These are phyloP conservation scores for Tagetes patula DNA, from an alignment of 129 eudicot genomes.

Conservation along the genomic window DNA sequence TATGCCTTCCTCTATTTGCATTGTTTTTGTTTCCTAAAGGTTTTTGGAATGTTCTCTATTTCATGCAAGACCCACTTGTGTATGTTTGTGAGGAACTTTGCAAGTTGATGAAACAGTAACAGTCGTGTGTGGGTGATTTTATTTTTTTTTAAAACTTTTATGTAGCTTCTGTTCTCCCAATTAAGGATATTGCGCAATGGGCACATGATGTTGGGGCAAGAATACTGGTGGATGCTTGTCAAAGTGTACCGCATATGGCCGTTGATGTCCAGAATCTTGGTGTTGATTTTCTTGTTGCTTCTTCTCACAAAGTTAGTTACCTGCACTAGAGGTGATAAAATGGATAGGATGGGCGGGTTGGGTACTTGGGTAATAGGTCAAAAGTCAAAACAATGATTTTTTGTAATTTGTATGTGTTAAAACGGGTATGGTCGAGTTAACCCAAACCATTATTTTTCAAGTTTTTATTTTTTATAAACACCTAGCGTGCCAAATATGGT, in stretches of 20 bases:
- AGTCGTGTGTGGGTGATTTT: not conserved
- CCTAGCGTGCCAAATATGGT: not conserved
- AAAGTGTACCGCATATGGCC: constrained; percentile 98
- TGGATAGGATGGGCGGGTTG: not conserved
- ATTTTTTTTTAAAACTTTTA: not conserved
- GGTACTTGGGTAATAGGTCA: not conserved
- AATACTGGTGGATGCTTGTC: constrained; percentile 96
- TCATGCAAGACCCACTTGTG: not conserved
- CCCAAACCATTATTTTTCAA: not conserved
- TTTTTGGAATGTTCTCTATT: not conserved
- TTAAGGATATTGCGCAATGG: constrained; percentile 67
- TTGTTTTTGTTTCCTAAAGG: not conserved
- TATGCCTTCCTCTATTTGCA: not conserved
- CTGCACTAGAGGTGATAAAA: constrained; percentile 17
- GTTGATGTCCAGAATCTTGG: constrained; percentile 86
- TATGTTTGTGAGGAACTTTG: not conserved
- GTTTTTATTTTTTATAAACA: not conserved
- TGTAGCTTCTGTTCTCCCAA: constrained; percentile 86
- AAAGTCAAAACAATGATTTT: not conserved
- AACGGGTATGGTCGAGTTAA: not conserved
- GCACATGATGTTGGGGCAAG: constrained; percentile 95
- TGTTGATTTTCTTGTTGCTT: constrained; percentile 96
- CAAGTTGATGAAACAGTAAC: not conserved
- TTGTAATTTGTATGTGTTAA: not conserved
- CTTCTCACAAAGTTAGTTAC: constrained; percentile 86